Percentiles rank a stretch among this genome's conserved stretches.
These are phyloP conservation scores for Cercospora berteroae DNA, from an alignment of 2,329 filamentous ascomycete species.

Conservation along the genomic window DNA sequence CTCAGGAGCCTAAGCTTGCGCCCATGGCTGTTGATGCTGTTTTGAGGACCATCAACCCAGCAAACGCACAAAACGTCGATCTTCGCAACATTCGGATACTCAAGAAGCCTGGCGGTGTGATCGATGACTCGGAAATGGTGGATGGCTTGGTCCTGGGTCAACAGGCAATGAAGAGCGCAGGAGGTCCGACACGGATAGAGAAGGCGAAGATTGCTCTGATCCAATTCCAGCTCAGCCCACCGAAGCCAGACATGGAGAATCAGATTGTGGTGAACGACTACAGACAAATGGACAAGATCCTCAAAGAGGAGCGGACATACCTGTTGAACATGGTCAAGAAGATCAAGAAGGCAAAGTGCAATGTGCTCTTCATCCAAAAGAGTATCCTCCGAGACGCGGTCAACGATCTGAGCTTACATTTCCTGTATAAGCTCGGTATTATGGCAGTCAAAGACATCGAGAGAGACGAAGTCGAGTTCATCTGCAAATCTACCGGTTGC, in stretches of 20 bases:
- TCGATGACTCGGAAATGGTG: constrained; percentile 96
- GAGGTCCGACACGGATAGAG: constrained; percentile 88
- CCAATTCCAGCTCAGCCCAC: constrained; percentile 96
- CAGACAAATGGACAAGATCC: constrained; percentile 99
- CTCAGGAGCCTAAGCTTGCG: constrained; percentile 93
- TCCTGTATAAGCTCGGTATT: constrained; percentile 95
- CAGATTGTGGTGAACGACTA: constrained; percentile 99
- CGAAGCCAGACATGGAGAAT: constrained; percentile 99
- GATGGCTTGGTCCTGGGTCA: constrained; percentile 93
- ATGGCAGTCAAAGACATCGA: constrained; percentile 96
- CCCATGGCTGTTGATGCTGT: constrained; percentile 98
- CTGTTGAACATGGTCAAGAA: constrained; percentile 99
- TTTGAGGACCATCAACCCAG: constrained; percentile 90
- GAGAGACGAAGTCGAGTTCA: constrained; percentile 97
- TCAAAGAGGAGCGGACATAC: constrained; percentile 98
- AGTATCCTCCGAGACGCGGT: constrained; percentile 96
- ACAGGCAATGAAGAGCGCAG: constrained; percentile 86
- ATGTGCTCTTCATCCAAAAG: constrained; percentile 96
- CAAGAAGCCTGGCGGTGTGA: constrained; percentile 96
- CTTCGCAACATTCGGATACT: constrained; percentile 94
- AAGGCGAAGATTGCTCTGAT: constrained; percentile 97
- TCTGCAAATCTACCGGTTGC: constrained; percentile 98
- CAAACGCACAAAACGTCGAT: constrained; percentile 94
- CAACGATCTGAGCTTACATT: constrained; percentile 95
- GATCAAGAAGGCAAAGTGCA: constrained; percentile 99